These are phyloP conservation scores for Pythium aphanidermatum DNA, from an alignment of 352 stramenopile species.

Conservation along the genomic window DNA sequence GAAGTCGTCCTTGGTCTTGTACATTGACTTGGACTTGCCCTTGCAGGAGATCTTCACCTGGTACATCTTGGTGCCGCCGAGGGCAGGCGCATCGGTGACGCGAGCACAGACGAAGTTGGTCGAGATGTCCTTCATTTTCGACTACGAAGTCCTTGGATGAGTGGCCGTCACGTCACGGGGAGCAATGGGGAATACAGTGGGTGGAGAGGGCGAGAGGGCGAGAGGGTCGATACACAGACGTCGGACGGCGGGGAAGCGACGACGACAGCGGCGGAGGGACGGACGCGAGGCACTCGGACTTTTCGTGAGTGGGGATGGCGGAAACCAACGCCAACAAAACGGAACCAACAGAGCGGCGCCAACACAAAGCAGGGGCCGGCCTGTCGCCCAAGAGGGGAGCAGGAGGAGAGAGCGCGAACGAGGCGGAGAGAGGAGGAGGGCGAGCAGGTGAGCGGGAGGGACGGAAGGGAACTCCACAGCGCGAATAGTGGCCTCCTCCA, in stretches of 20 bases:
- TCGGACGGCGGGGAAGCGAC: background rate
- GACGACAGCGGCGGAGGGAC: background rate
- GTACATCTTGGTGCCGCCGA: slow-evolving; percentile 77
- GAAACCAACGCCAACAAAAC: slow-evolving; percentile 4
- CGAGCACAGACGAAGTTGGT: slow-evolving; percentile 34
- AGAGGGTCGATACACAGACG: background rate
- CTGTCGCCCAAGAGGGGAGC: background rate
- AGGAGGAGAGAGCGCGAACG: slow-evolving; percentile 1
- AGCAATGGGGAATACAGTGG: background rate
- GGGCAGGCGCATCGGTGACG: slow-evolving; percentile 56
- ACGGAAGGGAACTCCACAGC: background rate
- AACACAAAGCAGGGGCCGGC: slow-evolving; percentile 10
- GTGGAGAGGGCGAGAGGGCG: background rate
- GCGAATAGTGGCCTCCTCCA: slow-evolving; percentile 14
- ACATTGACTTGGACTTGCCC: slow-evolving; percentile 66
- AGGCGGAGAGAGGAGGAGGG: background rate
- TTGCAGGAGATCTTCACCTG: slow-evolving; percentile 74
- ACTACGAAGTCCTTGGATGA: slow-evolving; percentile 5
- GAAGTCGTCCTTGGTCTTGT: slow-evolving; percentile 84
- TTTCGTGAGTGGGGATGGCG: slow-evolving; percentile 18
- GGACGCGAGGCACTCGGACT: slow-evolving; percentile 11
- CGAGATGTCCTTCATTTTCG: slow-evolving; percentile 40
- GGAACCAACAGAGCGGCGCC: slow-evolving; percentile 13
- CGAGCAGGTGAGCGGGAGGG: background rate
- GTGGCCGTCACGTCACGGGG: too few relatives aligned